phyloP scores from a whole-genome alignment of 305 asterid genomes.

The Plantago coronopus region DNA sequence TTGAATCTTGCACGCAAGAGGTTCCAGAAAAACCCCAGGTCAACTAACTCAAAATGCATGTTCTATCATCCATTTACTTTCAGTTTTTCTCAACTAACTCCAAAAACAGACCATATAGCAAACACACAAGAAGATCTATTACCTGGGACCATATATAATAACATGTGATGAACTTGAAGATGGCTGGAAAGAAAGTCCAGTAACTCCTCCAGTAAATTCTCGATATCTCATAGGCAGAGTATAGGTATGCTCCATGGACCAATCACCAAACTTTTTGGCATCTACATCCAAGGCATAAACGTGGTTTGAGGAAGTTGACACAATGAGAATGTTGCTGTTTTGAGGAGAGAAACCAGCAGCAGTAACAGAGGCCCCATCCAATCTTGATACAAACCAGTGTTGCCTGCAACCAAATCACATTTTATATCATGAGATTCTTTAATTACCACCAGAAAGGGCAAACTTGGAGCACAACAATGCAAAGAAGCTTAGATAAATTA shows the following conservation, averaged over 20 bases:
- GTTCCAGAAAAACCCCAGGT: too few species aligned
- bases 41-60: too few species aligned
- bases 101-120: too few species aligned
- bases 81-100: too few species aligned
- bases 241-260: slow-evolving; percentile 77
- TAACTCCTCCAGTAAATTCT: slow-evolving; percentile 98
- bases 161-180: slow-evolving; percentile 69
- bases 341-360: slow-evolving; percentile 82
- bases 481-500: too few species aligned
- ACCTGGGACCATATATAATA: slow-evolving; percentile 89
- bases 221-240: slow-evolving; percentile 80
- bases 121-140: not conserved
- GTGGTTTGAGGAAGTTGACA: slow-evolving; percentile 86
- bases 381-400: slow-evolving; percentile 93
- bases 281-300: slow-evolving; percentile 95
- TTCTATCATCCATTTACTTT: too few species aligned
- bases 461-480: too few species aligned
- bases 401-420: slow-evolving; percentile 48
- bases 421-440: slow-evolving; percentile 13
- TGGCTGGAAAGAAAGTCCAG: slow-evolving; percentile 87
- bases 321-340: slow-evolving; percentile 66
- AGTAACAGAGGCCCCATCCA: slow-evolving; percentile 83
- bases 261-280: slow-evolving; percentile 86
- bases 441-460: not conserved
- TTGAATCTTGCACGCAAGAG: too few species aligned